phyloP scores from a whole-genome alignment of 768 basidiomycete genomes.

The Mycena epipterygia region DNA sequence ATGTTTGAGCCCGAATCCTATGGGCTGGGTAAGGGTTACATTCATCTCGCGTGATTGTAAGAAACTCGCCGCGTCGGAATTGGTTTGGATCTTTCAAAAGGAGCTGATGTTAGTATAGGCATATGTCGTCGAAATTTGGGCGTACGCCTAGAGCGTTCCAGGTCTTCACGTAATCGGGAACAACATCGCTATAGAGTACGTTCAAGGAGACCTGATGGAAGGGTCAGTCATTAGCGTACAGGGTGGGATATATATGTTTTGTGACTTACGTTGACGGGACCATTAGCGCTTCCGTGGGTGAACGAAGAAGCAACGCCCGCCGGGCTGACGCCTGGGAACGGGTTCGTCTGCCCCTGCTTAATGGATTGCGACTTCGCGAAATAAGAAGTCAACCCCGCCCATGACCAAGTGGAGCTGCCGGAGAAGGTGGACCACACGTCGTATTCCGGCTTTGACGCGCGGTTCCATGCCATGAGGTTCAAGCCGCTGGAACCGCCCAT shows the following conservation, averaged over 20 bases:
- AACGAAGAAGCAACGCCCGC: background rate
- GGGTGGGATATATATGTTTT: background rate
- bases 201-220: background rate
- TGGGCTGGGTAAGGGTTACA: background rate
- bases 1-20: background rate
- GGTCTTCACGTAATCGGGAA: background rate
- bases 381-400: background rate
- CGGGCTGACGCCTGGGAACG: background rate
- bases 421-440: background rate
- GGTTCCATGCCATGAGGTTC: constrained; percentile 7
- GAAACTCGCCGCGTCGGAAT: no score
- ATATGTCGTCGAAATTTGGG: background rate
- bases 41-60: no score
- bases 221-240: no score
- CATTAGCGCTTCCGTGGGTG: background rate
- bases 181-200: background rate
- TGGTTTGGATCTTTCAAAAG: no score
- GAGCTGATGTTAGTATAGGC: no score
- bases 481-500: constrained; percentile 8
- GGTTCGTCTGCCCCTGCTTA: background rate
- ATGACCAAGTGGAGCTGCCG: background rate
- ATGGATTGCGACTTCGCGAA: constrained; percentile 1
- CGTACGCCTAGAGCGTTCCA: constrained; percentile 17
- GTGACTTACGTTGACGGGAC: background rate
- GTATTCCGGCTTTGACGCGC: background rate